phyloP scores from a whole-genome alignment of 768 basidiomycete genomes.

The Suillus brevipes region DNA sequence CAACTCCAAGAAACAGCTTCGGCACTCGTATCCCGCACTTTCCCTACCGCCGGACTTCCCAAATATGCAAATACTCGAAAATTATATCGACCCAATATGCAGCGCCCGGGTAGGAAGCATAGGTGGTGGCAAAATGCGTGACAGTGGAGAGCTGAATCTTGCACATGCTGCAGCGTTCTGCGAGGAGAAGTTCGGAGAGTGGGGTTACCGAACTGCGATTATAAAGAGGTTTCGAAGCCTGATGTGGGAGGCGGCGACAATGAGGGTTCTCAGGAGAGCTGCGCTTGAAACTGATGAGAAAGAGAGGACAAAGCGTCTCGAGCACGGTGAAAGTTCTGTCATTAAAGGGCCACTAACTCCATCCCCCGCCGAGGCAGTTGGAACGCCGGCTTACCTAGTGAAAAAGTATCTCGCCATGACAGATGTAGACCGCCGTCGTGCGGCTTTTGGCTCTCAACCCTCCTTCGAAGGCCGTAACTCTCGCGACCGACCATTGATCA shows the following conservation, averaged over 20 bases:
- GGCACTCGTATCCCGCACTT: constrained; percentile 12
- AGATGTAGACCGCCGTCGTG: constrained; percentile 15
- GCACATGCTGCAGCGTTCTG: constrained; percentile 25
- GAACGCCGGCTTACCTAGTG: constrained; percentile 23
- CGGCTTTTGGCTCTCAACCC: constrained; percentile 20
- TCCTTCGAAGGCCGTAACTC: constrained; percentile 1
- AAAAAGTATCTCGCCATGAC: constrained; percentile 16
- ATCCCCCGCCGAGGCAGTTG: constrained; percentile 19
- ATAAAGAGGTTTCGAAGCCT: constrained; percentile 23
- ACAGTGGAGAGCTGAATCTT: constrained; percentile 22
- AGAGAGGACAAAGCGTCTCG: constrained; percentile 25
- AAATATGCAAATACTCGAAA: constrained; percentile 18
- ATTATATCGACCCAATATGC: constrained; percentile 24
- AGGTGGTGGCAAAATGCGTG: constrained; percentile 19
- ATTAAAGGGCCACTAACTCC: constrained; percentile 22
- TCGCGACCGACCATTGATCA: constrained; percentile 21
- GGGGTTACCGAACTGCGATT: constrained; percentile 21
- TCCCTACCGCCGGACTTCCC: constrained; percentile 23
- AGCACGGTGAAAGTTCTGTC: constrained; percentile 15
- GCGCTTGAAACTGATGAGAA: constrained; percentile 33
- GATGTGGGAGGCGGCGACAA: constrained; percentile 23
- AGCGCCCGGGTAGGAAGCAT: constrained; percentile 16
- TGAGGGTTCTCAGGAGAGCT: constrained; percentile 23
- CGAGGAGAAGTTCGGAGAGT: constrained; percentile 29
- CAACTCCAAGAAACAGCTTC: constrained; percentile 23